Evolutionary conservation across 2,329 filamentous ascomycete species (phyloP).

Genomic region (Coleophoma eucalyptorum): DNA sequence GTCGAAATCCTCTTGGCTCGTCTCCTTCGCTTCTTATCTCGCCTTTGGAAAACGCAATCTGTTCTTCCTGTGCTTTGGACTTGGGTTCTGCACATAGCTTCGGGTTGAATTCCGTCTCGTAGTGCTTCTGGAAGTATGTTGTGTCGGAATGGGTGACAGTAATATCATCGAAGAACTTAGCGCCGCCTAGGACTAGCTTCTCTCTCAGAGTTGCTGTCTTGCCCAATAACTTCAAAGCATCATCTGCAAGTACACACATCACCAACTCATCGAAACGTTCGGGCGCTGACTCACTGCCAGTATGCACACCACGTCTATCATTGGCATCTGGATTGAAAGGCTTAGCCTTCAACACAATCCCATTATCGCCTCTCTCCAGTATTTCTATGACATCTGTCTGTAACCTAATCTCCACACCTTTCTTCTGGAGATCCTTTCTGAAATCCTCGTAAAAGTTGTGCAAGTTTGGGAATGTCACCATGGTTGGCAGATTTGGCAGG

Average conservation of each 20-base stretch:
- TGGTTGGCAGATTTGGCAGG: slow-evolving; percentile 55
- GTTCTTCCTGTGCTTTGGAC: slow-evolving; percentile 33
- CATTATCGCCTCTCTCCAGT: slow-evolving; percentile 43
- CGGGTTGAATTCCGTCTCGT: slow-evolving; percentile 56
- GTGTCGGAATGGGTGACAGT: slow-evolving; percentile 66
- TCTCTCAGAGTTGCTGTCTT: slow-evolving; percentile 57
- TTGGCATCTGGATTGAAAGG: slow-evolving; percentile 43
- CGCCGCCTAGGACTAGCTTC: slow-evolving; percentile 64
- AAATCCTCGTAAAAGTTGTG: slow-evolving; percentile 57
- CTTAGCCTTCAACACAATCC: slow-evolving; percentile 45
- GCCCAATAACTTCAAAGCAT: slow-evolving; percentile 56
- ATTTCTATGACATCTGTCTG: slow-evolving; percentile 52
- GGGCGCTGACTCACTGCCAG: slow-evolving; percentile 34
- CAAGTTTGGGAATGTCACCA: slow-evolving; percentile 64
- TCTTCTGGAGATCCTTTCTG: slow-evolving; percentile 47
- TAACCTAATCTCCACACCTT: slow-evolving; percentile 52
- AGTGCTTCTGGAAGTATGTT: slow-evolving; percentile 63
- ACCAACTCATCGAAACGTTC: slow-evolving; percentile 65
- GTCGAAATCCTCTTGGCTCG: slow-evolving; percentile 48
- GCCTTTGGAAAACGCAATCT: slow-evolving; percentile 37
- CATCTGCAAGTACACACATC: slow-evolving; percentile 62
- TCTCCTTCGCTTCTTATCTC: slow-evolving; percentile 48
- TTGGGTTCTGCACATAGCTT: slow-evolving; percentile 46
- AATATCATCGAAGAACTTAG: slow-evolving; percentile 63
- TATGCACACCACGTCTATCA: slow-evolving; percentile 35